Evolutionary conservation across 257 asterid genomes (phyloP), one percentile per base, ranked within the genome.

Genomic region (Verbascum thapsus): DNA sequence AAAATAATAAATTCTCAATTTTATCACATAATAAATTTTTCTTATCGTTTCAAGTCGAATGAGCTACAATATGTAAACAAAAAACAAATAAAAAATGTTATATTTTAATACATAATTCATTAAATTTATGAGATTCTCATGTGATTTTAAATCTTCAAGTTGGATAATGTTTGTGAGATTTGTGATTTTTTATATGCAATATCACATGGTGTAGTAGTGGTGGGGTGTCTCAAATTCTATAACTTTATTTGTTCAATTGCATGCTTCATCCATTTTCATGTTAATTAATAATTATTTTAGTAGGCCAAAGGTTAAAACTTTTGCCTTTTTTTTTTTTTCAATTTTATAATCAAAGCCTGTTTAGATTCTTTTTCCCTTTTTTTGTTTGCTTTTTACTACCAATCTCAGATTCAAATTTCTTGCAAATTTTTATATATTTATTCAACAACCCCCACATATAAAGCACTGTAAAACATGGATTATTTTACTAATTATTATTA

Each of bases 401-500:
- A 8, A 52, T 54, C 72, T 61, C 64, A 71, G 68, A 75, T 76
- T 71, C 72, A 73, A 76, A 70, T 53, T 65, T 68, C 34, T 39
- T 43, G 7, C 37, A 44, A 9, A 57, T 22, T 66, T 65, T 61
- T 58, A 70, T 37, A n/a, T 56, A 40, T 53, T 37, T 26, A 26
- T 1, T 26, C 76, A 67, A 70, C 74, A 34, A 70, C 80, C 56
- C 67, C 64, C 83, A 76, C 83, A 74, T 79, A 77, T 79, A 57
- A 44, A 66, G 53, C 54, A 60, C 58, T 74, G 74, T 60, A 59
- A n/a, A 37, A 59, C 38, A 63, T n/a, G 15, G 53, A 66, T 61
- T 72, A 51, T 40, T 60, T 69, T 51, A 70, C 8, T 71, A 43
- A 26, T 61, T 45, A 10, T 26, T 67, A 22, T 1, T 64, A n/a